These are phyloP conservation scores for Chlorophyllum brunneum DNA, from an alignment of 768 basidiomycete genomes.

Conservation along the genomic window DNA sequence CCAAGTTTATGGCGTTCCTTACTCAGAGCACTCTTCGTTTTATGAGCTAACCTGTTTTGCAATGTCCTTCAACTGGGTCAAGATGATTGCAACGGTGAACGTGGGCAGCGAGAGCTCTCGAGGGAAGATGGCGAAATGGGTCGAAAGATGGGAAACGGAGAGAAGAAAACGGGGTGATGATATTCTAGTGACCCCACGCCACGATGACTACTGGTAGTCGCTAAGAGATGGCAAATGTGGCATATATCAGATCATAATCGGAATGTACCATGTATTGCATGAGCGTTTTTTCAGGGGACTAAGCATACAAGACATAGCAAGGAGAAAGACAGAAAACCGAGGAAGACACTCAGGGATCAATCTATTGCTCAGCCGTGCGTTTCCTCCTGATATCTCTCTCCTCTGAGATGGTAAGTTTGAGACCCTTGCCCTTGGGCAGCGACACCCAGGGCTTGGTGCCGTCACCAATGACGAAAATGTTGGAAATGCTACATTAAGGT, in stretches of 20 bases:
- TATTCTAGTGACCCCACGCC: slow-evolving; percentile 35
- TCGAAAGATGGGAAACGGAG: slow-evolving; percentile 86
- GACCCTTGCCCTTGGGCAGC: slow-evolving; percentile 95
- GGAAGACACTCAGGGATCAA: slow-evolving; percentile 15
- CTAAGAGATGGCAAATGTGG: neutral
- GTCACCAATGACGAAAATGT: slow-evolving; percentile 98
- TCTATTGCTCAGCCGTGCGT: slow-evolving; percentile 66
- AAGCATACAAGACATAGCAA: slow-evolving; percentile 40
- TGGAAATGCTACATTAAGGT: slow-evolving; percentile 63
- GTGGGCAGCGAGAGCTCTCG: slow-evolving; percentile 70
- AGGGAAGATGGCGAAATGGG: slow-evolving; percentile 86
- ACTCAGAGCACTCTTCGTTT: slow-evolving; percentile 96
- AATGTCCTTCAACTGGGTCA: slow-evolving; percentile 77
- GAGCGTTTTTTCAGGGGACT: slow-evolving; percentile 24
- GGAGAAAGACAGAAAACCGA: slow-evolving; percentile 24
- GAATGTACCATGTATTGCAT: slow-evolving; percentile 26
- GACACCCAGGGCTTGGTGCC: slow-evolving; percentile 96
- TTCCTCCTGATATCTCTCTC: slow-evolving; percentile 92
- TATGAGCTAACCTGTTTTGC: slow-evolving; percentile 95
- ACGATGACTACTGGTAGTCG: slow-evolving; percentile 46
- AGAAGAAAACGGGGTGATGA: slow-evolving; percentile 48
- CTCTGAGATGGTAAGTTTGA: slow-evolving; percentile 95
- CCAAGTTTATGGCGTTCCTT: slow-evolving; percentile 81
- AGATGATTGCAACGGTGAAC: slow-evolving; percentile 96
- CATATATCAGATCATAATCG: slow-evolving; percentile 10